Evolutionary conservation across 2,329 filamentous ascomycete species (phyloP), one percentile per base, ranked within the genome.

Genomic region (Claviceps fusiformis): DNA sequence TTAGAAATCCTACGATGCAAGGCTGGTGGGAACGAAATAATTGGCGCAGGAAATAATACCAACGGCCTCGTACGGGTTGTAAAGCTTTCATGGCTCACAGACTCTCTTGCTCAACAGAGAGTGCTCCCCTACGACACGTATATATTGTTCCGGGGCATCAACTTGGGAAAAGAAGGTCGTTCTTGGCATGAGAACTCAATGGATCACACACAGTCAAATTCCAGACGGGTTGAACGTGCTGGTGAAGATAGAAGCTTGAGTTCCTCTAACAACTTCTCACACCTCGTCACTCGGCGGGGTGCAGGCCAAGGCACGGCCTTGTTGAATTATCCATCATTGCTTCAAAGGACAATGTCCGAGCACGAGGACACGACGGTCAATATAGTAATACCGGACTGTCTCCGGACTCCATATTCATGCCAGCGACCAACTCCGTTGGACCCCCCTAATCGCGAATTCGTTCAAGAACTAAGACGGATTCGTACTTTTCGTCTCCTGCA

Each of bases 311-410:
- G 35, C 31, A n/a, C n/a, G 13, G 13, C 10, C 11, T 24, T 3
- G 7, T 17, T 9, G 31, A 29, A 43, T 43, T 2, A 56, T 2
- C 65, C 64, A 5, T 48, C 63, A 10, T 69, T 95, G 6, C 65
- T 83, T 10, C 82, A 82, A 43, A 76, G 87, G 63, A 87, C 86
- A 0, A 95, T 90, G 0, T 87, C 85, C 3, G 89, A 95, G 56
- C 79, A 91, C 56, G 87, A 95, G 31, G 74, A 78, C 19, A 56
- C 68, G 57, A 2, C 35, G 7, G 24, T 35, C 24, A 65, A 88
- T 1, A 89, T 87, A 0, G 74, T 78, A 0, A 70, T 88, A 13
- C 91, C 90, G 1, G 79, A 80, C 2, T 95, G 75, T 46, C 68
- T 86, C 54, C 75, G 79, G 33, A 69, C 65, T 5, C 63, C 62